Base-by-base conservation (phyloP, 1,139 yeast species). In the Diutina pseudorugosa region DNA sequence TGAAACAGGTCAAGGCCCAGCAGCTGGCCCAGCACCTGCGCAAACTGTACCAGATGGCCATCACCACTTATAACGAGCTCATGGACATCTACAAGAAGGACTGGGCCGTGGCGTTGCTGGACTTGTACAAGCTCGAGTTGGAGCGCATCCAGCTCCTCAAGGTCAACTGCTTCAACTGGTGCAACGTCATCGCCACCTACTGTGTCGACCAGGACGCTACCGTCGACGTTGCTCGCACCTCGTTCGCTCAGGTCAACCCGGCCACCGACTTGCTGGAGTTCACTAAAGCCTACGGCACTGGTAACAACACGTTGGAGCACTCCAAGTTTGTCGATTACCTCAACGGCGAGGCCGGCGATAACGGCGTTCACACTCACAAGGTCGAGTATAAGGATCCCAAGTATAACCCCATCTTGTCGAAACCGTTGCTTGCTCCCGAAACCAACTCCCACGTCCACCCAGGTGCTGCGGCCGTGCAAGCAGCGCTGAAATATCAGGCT, bases 161-260 rank as follows among this genome's bases (percentile, higher is more conserved):
- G 61, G 73, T 85, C 18, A 87, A 85, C 61, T 67, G 94, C 57
- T 94, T 96, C 84, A 85, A 83, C 48, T 91, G 77, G 64, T 83
- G 95, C 53, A 89, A 89, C 64, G 75, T 83, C 52, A 73, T 85
- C 12, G 87, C 95, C 4, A 76, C 89, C 0, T 75, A 83, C 5
- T 88, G 95, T 63, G 93, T 89, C 27, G 81, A 81, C 51, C 85
- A 84, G 59, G 96, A 88, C 61, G 86, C 82, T 55, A 69, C 82
- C 4, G 86, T 86, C 53, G 96, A 89, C 62, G 72, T 73, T 55
- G 78, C 90, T 18, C 76, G 96, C 53, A 67, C 81, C 8, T 68
- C 78, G 1, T 73, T 89, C 56, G 96, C 91, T 54, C 76, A 77
- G 53, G 82, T 91, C 56, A 83, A 81, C 30, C 81, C 87, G 5